Base-by-base conservation (phyloP, 164 flowering plant species). In the Echeveria elegans region DNA sequence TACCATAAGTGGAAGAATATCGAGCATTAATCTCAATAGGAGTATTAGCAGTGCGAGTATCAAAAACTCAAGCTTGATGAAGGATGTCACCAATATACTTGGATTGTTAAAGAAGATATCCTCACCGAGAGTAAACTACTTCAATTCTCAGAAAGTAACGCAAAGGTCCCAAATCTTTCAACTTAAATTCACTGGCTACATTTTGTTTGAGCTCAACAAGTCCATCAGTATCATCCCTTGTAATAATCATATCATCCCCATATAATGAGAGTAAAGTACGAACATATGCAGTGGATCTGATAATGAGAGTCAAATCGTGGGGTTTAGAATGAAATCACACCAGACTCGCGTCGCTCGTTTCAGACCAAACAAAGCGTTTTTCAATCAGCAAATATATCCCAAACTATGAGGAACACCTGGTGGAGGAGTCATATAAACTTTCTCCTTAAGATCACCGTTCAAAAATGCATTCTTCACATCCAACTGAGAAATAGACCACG, bases 191-290 rank as follows among this genome's bases (percentile, higher is more conserved):
- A 7, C 1, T 5, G 14, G 23, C 30, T 3, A 8, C 56, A 68
- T 21, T 37, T 2, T 5, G 23, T 1, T 14, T 68, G 1, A 15
- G 18, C 18, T 43, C 18, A 4, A 56, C 18, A 68, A 36, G 12
- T 4, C 26, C 34, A 5, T 0, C 18, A 68, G 12, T 24, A 68
- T 58, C 70, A 68, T 56, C 64, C 26, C 50, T 11, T n/a, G 36
- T 68, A 36, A 53, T 38, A 68, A 56, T 68, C 70, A 68, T 68
- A 48, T 68, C 56, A 69, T 45, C 66, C 40, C 30, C 71, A 43
- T 43, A 43, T 16, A 43, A 43, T 11, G 18, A 43, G 18, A 43
- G 48, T 43, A 43, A 43, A 11, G 48, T 43, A 43, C 48, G 18
- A 15, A 14, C 48, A 10, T 14, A 43, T 4, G 48, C 16, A 43